Evolutionary conservation across 345 rosid species (phyloP).

Genomic region (Lenwebbia sp.): DNA sequence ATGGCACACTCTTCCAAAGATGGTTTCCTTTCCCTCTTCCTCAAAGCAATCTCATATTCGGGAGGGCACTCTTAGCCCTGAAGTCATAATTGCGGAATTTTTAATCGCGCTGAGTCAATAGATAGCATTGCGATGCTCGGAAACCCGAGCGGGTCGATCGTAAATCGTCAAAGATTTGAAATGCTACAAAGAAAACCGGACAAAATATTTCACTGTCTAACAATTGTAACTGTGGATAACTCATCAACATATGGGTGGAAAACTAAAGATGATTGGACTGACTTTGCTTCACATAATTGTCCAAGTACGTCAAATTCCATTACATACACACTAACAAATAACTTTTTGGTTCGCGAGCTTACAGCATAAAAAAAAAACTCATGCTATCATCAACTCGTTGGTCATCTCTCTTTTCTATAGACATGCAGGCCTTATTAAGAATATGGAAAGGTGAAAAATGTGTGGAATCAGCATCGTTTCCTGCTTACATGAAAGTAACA

Average conservation of each 20-base stretch:
- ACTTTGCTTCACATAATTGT: neutral
- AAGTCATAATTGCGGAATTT: neutral
- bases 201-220: neutral
- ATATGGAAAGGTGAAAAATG: neutral
- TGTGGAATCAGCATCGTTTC: neutral
- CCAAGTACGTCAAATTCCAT: neutral
- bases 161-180: neutral
- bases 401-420: neutral
- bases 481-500: neutral
- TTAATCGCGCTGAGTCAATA: neutral
- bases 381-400: neutral
- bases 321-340: neutral
- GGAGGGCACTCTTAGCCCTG: neutral
- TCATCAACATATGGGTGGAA: neutral
- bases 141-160: neutral
- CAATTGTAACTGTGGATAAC: neutral
- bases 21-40: neutral
- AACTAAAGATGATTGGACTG: neutral
- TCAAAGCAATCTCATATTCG: neutral
- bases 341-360: neutral
- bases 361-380: neutral
- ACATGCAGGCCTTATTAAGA: neutral
- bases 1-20: neutral
- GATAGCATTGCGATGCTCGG: neutral
- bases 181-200: neutral